Conservation (phyloP, 2,329 filamentous ascomycete genomes). For the Xylaria sp. region DNA sequence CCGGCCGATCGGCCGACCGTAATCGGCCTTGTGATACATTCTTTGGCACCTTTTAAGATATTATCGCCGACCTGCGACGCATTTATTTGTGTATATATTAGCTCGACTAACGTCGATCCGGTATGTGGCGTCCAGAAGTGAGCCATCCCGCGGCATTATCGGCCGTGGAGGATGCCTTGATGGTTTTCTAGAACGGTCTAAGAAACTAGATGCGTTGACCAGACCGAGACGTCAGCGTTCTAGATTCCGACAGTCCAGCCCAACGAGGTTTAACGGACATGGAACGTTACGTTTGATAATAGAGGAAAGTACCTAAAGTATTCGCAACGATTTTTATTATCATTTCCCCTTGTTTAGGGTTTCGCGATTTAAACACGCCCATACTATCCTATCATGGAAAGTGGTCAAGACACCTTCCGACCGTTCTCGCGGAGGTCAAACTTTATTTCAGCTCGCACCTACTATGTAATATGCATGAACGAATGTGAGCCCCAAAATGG, state of each 20-base stretch:
- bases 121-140: conserved; percentile 10
- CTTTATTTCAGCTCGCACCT: conserved; percentile 3
- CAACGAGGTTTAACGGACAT: conserved; percentile 13
- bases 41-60: not conserved
- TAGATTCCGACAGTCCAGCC: conserved; percentile 22
- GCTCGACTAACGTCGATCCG: not conserved
- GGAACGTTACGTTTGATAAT: conserved; percentile 13
- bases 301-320: not conserved
- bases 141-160: conserved; percentile 15
- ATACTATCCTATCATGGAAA: not conserved
- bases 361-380: not conserved
- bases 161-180: not conserved
- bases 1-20: not conserved
- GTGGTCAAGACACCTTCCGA: not conserved
- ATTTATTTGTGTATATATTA: not conserved
- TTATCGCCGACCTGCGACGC: not conserved
- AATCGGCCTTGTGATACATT: conserved; percentile 8
- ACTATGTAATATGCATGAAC: not conserved
- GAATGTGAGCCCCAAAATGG: conserved; percentile 6
- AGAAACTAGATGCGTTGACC: not conserved
- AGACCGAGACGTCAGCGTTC: conserved; percentile 25
- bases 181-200: conserved; percentile 31
- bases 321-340: not conserved
- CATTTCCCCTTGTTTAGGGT: not conserved
- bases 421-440: not conserved